Conservation (phyloP, 495 filamentous ascomycete genomes). For the Hamigera avellanea region DNA sequence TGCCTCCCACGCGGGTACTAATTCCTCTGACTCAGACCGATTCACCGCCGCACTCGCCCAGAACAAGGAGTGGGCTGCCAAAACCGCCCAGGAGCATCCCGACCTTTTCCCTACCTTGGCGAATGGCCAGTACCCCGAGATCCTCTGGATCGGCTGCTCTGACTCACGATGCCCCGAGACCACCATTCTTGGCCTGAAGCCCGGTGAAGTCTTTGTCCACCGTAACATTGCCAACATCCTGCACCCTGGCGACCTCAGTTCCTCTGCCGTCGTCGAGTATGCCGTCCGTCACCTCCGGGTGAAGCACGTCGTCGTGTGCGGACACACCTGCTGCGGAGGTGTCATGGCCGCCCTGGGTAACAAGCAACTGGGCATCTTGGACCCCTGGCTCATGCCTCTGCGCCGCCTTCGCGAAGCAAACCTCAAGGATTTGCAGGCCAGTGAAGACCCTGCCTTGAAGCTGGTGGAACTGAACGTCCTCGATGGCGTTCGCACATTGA, state of each 20-base stretch:
- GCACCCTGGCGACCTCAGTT: constrained; percentile 63
- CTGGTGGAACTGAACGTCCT: constrained; percentile 61
- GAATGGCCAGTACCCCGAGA: constrained; percentile 57
- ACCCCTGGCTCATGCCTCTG: constrained; percentile 71
- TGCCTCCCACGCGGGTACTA: constrained; percentile 3
- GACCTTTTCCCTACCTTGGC: constrained; percentile 61
- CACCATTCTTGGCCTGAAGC: constrained; percentile 65
- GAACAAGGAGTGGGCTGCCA: constrained; percentile 63
- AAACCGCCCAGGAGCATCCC: constrained; percentile 53
- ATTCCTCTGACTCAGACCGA: constrained; percentile 12
- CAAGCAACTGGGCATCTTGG: constrained; percentile 60
- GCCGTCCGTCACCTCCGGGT: constrained; percentile 66
- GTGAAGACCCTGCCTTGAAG: constrained; percentile 34
- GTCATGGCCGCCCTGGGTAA: constrained; percentile 58
- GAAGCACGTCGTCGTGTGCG: constrained; percentile 73
- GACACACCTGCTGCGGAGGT: constrained; percentile 74
- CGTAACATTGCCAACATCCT: constrained; percentile 92
- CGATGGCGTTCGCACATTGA: constrained; percentile 50
- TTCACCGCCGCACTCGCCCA: constrained; percentile 20
- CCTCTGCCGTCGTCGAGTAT: constrained; percentile 71
- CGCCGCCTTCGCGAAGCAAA: constrained; percentile 48
- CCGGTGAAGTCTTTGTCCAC: constrained; percentile 87
- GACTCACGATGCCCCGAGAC: constrained; percentile 86
- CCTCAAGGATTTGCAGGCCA: constrained; percentile 25
- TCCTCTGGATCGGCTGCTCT: constrained; percentile 89